Conservation (phyloP, 1,284 basidiomycete species). For the Pseudomicrostroma phylloplanum region DNA sequence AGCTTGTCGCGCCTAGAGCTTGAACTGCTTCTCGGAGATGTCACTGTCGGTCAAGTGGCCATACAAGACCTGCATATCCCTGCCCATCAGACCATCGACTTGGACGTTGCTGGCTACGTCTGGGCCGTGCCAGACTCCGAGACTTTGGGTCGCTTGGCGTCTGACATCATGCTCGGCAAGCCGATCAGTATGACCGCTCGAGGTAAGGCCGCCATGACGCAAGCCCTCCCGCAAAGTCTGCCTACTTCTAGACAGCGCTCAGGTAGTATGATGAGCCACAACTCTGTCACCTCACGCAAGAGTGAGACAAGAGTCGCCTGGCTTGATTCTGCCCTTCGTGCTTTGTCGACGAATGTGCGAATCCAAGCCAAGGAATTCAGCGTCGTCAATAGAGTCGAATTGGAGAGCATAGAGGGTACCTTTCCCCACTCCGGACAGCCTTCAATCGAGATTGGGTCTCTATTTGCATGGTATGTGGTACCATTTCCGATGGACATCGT, state of each 20-base stretch:
- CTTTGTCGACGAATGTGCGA: slow-evolving; percentile 20
- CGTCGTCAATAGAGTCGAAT: slow-evolving; percentile 15
- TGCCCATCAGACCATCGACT: neutral
- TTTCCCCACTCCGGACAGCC: slow-evolving; percentile 22
- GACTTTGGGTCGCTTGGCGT: slow-evolving; percentile 13
- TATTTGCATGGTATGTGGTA: slow-evolving; percentile 25
- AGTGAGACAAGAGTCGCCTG: slow-evolving; percentile 20
- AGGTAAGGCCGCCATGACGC: slow-evolving; percentile 13
- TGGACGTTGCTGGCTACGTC: slow-evolving; percentile 11
- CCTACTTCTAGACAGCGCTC: no score
- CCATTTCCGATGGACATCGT: slow-evolving; percentile 27
- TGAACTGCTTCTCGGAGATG: slow-evolving; percentile 7
- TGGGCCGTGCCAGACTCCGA: slow-evolving; percentile 4
- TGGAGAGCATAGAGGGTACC: slow-evolving; percentile 20
- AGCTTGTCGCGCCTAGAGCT: slow-evolving; percentile 7
- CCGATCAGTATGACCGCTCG: slow-evolving; percentile 8
- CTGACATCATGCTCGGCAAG: slow-evolving; percentile 13
- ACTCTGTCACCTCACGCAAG: neutral
- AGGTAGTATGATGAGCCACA: slow-evolving; percentile 3
- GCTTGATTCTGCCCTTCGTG: slow-evolving; percentile 34
- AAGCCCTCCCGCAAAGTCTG: no score
- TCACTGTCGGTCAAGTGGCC: slow-evolving; percentile 10
- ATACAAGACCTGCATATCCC: no score
- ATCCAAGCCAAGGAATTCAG: slow-evolving; percentile 7
- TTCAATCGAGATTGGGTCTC: slow-evolving; percentile 20